A percentile compares a stretch with the other conserved stretches of the same genome.
Conservation (phyloP, 2,329 filamentous ascomycete species). For the Aspergillus uvarum region DNA sequence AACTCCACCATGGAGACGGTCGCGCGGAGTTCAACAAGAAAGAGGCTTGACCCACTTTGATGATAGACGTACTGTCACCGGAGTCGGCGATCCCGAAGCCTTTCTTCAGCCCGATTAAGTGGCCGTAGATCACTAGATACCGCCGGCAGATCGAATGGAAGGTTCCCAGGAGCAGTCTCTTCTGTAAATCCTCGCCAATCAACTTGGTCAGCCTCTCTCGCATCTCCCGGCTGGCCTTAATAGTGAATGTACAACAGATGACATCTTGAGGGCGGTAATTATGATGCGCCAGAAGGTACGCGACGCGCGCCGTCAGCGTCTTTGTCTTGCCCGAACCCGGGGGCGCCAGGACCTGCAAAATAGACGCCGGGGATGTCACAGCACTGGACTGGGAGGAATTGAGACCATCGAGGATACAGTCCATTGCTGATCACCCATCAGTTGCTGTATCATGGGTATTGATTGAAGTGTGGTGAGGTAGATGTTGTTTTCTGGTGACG, state of each 20-base stretch:
- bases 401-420: conserved; percentile 59
- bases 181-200: conserved; percentile 75
- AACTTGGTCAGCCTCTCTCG: conserved; percentile 77
- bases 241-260: conserved; percentile 94
- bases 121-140: conserved; percentile 80
- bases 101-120: conserved; percentile 74
- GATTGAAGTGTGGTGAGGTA: neutral
- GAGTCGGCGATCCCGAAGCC: conserved; percentile 91
- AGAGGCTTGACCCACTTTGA: conserved; percentile 51
- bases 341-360: conserved; percentile 62
- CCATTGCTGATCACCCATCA: conserved; percentile 18
- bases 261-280: conserved; percentile 79
- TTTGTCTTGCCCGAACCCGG: conserved; percentile 86
- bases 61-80: conserved; percentile 73
- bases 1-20: neutral
- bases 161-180: conserved; percentile 80
- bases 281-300: conserved; percentile 74
- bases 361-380: conserved; percentile 61
- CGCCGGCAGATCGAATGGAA: conserved; percentile 91
- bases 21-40: neutral
- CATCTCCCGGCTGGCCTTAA: conserved; percentile 94
- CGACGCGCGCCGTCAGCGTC: conserved; percentile 87
- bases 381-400: conserved; percentile 65
- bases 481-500: neutral
- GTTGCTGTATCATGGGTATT: neutral